These are phyloP conservation scores for Lactarius tabidus DNA, from an alignment of 768 basidiomycete genomes.

Conservation along the genomic window DNA sequence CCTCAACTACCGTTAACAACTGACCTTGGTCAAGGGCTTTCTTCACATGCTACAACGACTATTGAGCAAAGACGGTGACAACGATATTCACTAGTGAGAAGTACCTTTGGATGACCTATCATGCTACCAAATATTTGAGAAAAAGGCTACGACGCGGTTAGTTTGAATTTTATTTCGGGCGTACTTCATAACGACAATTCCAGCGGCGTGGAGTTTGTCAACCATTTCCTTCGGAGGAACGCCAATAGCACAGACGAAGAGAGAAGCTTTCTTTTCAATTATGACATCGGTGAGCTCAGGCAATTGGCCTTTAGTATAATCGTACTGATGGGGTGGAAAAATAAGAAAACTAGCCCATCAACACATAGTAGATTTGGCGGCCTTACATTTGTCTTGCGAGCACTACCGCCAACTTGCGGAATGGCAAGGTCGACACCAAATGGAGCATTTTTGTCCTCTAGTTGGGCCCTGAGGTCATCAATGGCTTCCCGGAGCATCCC, in stretches of 20 bases:
- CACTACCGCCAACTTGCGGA: conserved; percentile 77
- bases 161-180: conserved; percentile 29
- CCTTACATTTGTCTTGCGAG: conserved; percentile 74
- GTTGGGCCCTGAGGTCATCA: conserved; percentile 65
- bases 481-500: conserved; percentile 64
- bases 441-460: conserved; percentile 72
- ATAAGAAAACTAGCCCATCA: background rate
- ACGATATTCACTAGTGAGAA: background rate
- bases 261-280: conserved; percentile 62
- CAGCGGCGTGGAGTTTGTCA: conserved; percentile 73
- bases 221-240: conserved; percentile 82
- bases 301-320: conserved; percentile 78
- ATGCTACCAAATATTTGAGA: conserved; percentile 43
- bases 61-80: conserved; percentile 7
- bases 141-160: background rate
- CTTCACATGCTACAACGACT: conserved; percentile 50
- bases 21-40: conserved; percentile 72
- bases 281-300: conserved; percentile 75
- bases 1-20: background rate
- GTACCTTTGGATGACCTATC: conserved; percentile 81
- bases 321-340: conserved; percentile 37
- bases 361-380: background rate
- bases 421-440: conserved; percentile 83
- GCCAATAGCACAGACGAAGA: conserved; percentile 83
- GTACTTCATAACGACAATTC: conserved; percentile 83